Evolutionary conservation across 1,284 basidiomycete species (phyloP).

Genomic region (Moesziomyces antarcticus): DNA sequence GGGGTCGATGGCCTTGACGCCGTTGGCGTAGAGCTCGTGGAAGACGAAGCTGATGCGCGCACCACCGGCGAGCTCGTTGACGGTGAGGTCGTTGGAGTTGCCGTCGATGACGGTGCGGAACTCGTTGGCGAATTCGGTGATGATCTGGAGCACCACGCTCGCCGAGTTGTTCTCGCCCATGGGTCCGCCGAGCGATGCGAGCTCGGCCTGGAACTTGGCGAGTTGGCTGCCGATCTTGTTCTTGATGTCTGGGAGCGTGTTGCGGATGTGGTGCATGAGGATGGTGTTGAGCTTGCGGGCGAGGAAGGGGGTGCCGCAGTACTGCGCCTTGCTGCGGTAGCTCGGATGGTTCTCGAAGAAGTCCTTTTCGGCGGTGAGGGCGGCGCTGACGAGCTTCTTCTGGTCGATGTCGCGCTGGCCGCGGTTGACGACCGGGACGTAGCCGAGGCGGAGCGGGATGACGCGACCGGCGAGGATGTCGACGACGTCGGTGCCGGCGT

Average conservation of each 20-base stretch:
- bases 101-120: slow-evolving; percentile 99
- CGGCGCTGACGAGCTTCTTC: slow-evolving; percentile 85
- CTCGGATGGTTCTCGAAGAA: slow-evolving; percentile 91
- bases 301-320: slow-evolving; percentile 94
- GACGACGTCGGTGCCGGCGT: slow-evolving; percentile 95
- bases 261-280: slow-evolving; percentile 95
- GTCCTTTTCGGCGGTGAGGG: slow-evolving; percentile 85
- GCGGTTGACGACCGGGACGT: slow-evolving; percentile 96
- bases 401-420: slow-evolving; percentile 97
- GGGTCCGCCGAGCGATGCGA: slow-evolving; percentile 95
- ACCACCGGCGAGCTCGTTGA: slow-evolving; percentile 97
- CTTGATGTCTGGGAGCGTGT: slow-evolving; percentile 99
- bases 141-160: slow-evolving; percentile 75
- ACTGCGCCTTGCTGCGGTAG: slow-evolving; percentile 96
- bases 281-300: slow-evolving; percentile 95
- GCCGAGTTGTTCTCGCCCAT: slow-evolving; percentile 89
- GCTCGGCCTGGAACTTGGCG: slow-evolving; percentile 98
- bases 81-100: slow-evolving; percentile 93
- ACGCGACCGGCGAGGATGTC: slow-evolving; percentile 96
- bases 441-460: slow-evolving; percentile 96
- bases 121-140: slow-evolving; percentile 99
- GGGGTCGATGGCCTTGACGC: slow-evolving; percentile 88
- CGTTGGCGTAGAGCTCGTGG: slow-evolving; percentile 96
- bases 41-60: slow-evolving; percentile 99
- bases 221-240: slow-evolving; percentile 96